These are phyloP conservation scores for Pyrrhoderma noxium DNA, from an alignment of 1,284 basidiomycete species.

Conservation along the genomic window DNA sequence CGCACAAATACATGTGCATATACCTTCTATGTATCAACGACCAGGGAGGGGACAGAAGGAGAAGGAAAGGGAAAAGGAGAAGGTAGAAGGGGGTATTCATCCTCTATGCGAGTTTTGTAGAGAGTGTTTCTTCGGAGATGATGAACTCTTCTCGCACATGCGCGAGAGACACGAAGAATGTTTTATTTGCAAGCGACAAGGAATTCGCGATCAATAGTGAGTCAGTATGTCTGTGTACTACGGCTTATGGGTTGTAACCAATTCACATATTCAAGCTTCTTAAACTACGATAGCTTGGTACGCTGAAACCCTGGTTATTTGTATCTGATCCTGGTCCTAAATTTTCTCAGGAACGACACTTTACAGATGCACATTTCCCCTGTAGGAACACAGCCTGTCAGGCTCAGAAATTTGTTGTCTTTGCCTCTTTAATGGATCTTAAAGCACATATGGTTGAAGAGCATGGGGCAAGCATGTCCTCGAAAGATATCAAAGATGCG, in stretches of 20 bases:
- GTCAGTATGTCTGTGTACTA: constrained; percentile 28
- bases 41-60: constrained; percentile 31
- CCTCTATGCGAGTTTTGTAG: constrained; percentile 89
- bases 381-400: constrained; percentile 74
- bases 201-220: constrained; percentile 79
- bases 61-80: constrained; percentile 34
- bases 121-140: constrained; percentile 84
- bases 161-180: constrained; percentile 94
- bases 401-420: constrained; percentile 92
- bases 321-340: neutral
- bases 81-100: constrained; percentile 64
- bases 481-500: constrained; percentile 72
- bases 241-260: constrained; percentile 8
- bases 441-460: constrained; percentile 88
- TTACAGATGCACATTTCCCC: constrained; percentile 64
- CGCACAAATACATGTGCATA: constrained; percentile 64
- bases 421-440: constrained; percentile 81
- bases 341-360: constrained; percentile 55
- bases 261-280: constrained; percentile 48
- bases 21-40: constrained; percentile 64
- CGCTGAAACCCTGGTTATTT: constrained; percentile 23
- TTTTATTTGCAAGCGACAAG: constrained; percentile 84
- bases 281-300: constrained; percentile 69
- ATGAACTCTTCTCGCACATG: constrained; percentile 94
- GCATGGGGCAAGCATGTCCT: constrained; percentile 77